These are phyloP conservation scores for Colletotrichum salicis DNA, from an alignment of 2,329 filamentous ascomycete genomes.

Conservation along the genomic window DNA sequence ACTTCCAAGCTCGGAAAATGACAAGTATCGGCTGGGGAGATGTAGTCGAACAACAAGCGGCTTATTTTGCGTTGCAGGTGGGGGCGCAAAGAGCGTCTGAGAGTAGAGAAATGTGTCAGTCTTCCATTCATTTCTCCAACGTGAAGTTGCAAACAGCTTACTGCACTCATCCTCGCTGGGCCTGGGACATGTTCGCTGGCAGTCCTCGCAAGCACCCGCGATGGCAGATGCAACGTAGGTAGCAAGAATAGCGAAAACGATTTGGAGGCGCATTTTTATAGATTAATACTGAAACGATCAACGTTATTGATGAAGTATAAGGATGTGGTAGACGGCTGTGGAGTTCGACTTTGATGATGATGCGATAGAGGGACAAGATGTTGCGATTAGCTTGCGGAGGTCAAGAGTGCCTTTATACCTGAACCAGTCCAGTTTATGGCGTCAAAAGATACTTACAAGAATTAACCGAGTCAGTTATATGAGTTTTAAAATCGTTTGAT, in stretches of 20 bases:
- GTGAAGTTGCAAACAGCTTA: neutral
- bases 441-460: too few relatives aligned
- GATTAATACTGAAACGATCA: neutral
- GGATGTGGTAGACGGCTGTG: neutral
- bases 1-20: too few relatives aligned
- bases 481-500: too few relatives aligned
- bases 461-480: too few relatives aligned
- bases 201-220: constrained; percentile 17
- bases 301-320: neutral
- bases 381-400: neutral
- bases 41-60: too few relatives aligned
- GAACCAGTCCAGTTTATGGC: too few relatives aligned
- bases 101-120: accelerated
- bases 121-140: accelerated
- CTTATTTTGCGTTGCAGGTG: constrained; percentile 17
- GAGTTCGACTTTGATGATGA: neutral
- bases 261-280: constrained; percentile 17
- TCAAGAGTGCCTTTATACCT: neutral
- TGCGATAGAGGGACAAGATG: neutral
- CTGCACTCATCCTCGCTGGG: constrained; percentile 21
- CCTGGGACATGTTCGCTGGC: constrained; percentile 13
- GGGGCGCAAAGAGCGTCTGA: constrained; percentile 10
- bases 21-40: too few relatives aligned
- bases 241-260: constrained; percentile 13
- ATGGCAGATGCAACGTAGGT: constrained; percentile 12